phyloP scores from a whole-genome alignment of 1,284 basidiomycete species.

The Phlebopus sp. region DNA sequence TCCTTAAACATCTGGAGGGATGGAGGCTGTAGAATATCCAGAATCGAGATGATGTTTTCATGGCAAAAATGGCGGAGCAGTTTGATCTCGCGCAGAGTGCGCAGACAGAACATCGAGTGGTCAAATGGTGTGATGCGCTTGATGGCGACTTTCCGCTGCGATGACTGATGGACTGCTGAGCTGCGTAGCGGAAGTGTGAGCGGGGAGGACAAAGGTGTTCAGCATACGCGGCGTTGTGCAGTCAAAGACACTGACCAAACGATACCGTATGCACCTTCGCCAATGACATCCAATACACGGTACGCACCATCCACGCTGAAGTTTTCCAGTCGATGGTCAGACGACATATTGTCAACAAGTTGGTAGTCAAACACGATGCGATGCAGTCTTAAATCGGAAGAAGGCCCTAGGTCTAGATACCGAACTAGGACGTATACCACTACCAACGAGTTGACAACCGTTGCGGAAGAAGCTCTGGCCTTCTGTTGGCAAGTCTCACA shows the following conservation, averaged over 20 bases:
- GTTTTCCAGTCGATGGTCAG: constrained; percentile 27
- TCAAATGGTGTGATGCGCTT: constrained; percentile 86
- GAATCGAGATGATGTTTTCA: constrained; percentile 76
- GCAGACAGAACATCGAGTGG: constrained; percentile 84
- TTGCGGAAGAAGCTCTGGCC: too few species aligned
- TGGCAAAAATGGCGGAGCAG: constrained; percentile 50
- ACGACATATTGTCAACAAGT: constrained; percentile 14
- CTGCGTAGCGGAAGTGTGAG: constrained; percentile 32
- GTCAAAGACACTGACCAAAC: constrained; percentile 50
- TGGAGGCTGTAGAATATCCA: constrained; percentile 70
- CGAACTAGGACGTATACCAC: too few species aligned
- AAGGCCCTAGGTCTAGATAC: neutral
- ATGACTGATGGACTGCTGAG: constrained; percentile 66
- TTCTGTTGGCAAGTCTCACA: too few species aligned
- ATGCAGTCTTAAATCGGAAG: neutral
- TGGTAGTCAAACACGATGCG: constrained; percentile 1
- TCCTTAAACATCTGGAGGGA: constrained; percentile 71
- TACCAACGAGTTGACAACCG: too few species aligned
- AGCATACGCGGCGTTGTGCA: neutral
- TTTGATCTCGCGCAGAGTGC: constrained; percentile 86
- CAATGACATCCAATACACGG: constrained; percentile 86
- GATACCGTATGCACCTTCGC: constrained; percentile 85
- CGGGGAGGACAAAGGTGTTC: neutral
- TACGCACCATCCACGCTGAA: constrained; percentile 55
- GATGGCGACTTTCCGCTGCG: constrained; percentile 68